phyloP scores from a whole-genome alignment of 306 rosid genomes.

The Urtica urens region DNA sequence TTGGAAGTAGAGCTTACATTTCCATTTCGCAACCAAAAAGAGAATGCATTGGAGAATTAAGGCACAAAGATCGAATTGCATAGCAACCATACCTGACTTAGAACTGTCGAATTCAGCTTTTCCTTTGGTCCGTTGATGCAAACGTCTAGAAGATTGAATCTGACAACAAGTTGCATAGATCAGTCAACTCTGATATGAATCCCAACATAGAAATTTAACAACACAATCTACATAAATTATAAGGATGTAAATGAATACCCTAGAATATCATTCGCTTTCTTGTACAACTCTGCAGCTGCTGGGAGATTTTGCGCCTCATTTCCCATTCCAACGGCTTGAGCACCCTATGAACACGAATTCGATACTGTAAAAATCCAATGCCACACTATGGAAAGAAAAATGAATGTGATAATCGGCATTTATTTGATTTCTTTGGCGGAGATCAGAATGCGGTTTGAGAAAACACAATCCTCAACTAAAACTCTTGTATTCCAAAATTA shows the following conservation, averaged over 20 bases:
- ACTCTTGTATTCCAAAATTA: not conserved
- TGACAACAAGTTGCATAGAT: conserved; percentile 15
- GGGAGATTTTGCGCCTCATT: conserved; percentile 83
- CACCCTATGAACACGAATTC: conserved; percentile 46
- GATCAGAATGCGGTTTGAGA: not conserved
- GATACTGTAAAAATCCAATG: not conserved
- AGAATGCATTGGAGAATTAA: not conserved
- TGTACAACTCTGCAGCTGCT: conserved; percentile 57
- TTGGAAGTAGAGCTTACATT: not conserved
- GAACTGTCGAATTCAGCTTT: conserved; percentile 76
- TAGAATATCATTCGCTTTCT: conserved; percentile 65
- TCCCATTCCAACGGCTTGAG: conserved; percentile 96
- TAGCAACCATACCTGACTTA: conserved; percentile 57
- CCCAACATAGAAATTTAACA: not conserved
- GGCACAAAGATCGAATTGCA: not conserved
- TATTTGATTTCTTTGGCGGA: not conserved
- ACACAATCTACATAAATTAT: not conserved
- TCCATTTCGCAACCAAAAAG: not conserved
- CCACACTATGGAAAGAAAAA: not conserved
- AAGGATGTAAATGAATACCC: conserved; percentile 38
- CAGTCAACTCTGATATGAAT: not conserved
- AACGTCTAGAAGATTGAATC: conserved; percentile 89
- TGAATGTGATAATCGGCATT: not conserved
- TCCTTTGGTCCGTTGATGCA: conserved; percentile 92
- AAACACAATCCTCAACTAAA: not conserved